phyloP scores from a whole-genome alignment of 192 early-diverging fungal species.

The Mortierella hygrophila region DNA sequence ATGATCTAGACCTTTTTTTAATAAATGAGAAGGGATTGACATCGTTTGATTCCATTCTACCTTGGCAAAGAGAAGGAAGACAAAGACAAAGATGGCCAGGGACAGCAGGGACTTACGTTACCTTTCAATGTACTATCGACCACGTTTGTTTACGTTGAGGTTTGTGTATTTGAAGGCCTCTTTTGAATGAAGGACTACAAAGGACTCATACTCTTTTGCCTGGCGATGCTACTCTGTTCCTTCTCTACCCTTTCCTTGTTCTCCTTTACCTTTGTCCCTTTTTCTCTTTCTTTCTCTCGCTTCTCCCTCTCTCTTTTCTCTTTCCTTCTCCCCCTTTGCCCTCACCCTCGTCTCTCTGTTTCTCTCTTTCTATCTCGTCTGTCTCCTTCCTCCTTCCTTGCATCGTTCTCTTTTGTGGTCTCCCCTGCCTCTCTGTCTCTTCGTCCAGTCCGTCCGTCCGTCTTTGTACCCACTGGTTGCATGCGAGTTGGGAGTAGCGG shows the following conservation, averaged over 20 bases:
- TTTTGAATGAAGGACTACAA: not conserved
- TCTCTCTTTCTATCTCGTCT: not conserved
- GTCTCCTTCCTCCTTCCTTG: not conserved
- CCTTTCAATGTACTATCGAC: not conserved
- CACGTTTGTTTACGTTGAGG: not conserved
- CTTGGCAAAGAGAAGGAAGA: constrained; percentile 8
- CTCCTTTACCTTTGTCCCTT: not conserved
- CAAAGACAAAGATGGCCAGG: not conserved
- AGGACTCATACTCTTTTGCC: not conserved
- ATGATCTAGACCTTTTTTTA: not conserved
- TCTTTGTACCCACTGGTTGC: not conserved
- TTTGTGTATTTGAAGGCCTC: not conserved
- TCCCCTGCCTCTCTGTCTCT: not conserved
- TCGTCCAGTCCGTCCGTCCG: not conserved
- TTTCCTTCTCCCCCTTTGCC: not conserved
- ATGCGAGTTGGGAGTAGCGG: not conserved
- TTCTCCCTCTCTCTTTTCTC: not conserved
- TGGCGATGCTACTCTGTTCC: not conserved
- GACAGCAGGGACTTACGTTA: not conserved
- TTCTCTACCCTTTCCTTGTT: not conserved
- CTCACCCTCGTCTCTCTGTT: not conserved
- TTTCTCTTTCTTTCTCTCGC: not conserved
- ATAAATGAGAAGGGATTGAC: not conserved
- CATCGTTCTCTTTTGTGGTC: not conserved
- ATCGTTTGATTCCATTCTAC: constrained; percentile 9